Base-by-base conservation (phyloP, 164 flowering plant genomes). In the Warburgia ugandensis region DNA sequence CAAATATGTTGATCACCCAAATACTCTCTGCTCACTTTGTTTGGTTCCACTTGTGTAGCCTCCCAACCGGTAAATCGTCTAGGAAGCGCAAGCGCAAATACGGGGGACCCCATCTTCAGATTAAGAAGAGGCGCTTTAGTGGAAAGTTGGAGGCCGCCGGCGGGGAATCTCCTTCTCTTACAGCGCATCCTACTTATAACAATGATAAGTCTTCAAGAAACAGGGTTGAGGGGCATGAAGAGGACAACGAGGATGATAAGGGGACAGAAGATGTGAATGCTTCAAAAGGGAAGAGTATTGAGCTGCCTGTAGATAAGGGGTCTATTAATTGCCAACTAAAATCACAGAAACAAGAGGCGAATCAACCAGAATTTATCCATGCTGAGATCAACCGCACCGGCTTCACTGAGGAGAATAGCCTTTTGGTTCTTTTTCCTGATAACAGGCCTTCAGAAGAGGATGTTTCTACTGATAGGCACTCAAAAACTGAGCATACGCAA, bases 61-160 rank as follows among this genome's bases (percentile, higher is more conserved):
- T 81, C 63, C 57, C 54, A 37, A 38, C 73, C 3, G 79, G 79
- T 40, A 81, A 46, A 27, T 48, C 60, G 14, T 14, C 40, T 29
- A 31, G 61, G 45, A 57, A 57, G 21, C 61, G 61, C 68, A 92
- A 79, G 64, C 82, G 95, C 28, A 88, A 82, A 64, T 46, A 17
- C 54, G 77, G 76, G 5, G 69, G 35, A 42, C 48, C 66, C 58
- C 70, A 55, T 23, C 32, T 68, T 35, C 95, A 74, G 58, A 43
- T 75, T n/a, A 86, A 73, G 73, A 88, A 77, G 73, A 81, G 74
- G 61, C 81, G 60, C 75, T 58, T n/a, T 31, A 28, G 16, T 12
- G 63, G 35, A 29, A 37, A 41, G 38, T 20, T 21, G 21, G 56
- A 41, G 4, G 29, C 6, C 14, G 41, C 29, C 5, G 8, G 48